Conservation (phyloP, 768 basidiomycete genomes). For the Podaxis sp. region DNA sequence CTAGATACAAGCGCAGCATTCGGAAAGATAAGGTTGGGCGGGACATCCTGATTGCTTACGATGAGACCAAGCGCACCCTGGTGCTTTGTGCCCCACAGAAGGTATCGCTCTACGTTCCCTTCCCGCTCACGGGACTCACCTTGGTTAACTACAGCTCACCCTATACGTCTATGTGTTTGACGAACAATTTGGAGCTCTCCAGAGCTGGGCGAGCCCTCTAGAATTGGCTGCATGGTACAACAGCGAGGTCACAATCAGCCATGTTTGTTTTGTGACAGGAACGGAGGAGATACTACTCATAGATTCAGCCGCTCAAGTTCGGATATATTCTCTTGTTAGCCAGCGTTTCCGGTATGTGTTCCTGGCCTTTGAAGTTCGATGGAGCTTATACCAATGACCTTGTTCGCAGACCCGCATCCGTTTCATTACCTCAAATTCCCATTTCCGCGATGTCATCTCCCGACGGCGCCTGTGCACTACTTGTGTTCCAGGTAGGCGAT, state of each 20-base stretch:
- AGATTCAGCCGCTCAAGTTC: slow-evolving; percentile 39
- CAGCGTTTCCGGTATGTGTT: slow-evolving; percentile 49
- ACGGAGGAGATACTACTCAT: slow-evolving; percentile 52
- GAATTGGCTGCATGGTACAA: slow-evolving; percentile 45
- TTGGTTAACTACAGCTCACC: slow-evolving; percentile 23
- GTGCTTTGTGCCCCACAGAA: slow-evolving; percentile 42
- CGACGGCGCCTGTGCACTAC: slow-evolving; percentile 52
- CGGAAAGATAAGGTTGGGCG: slow-evolving; percentile 43
- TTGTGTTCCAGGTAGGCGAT: slow-evolving; percentile 23
- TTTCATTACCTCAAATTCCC: slow-evolving; percentile 29
- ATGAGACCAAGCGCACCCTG: slow-evolving; percentile 50
- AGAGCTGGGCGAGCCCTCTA: slow-evolving; percentile 38
- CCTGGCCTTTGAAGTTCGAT: background rate
- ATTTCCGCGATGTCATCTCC: slow-evolving; percentile 44
- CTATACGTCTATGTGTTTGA: slow-evolving; percentile 49
- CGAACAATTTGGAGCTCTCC: slow-evolving; percentile 40
- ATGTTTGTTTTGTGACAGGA: slow-evolving; percentile 44
- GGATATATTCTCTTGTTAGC: slow-evolving; percentile 53
- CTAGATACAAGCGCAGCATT: slow-evolving; percentile 30
- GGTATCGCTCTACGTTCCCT: slow-evolving; percentile 22
- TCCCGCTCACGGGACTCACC: background rate
- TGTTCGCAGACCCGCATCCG: slow-evolving; percentile 32
- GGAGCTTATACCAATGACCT: slow-evolving; percentile 22
- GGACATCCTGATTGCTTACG: slow-evolving; percentile 44
- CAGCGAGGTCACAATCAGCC: slow-evolving; percentile 8